Evolutionary conservation across 1,284 basidiomycete species (phyloP), one percentile per base, ranked within the genome.

Genomic region (Heterobasidion parviporum): DNA sequence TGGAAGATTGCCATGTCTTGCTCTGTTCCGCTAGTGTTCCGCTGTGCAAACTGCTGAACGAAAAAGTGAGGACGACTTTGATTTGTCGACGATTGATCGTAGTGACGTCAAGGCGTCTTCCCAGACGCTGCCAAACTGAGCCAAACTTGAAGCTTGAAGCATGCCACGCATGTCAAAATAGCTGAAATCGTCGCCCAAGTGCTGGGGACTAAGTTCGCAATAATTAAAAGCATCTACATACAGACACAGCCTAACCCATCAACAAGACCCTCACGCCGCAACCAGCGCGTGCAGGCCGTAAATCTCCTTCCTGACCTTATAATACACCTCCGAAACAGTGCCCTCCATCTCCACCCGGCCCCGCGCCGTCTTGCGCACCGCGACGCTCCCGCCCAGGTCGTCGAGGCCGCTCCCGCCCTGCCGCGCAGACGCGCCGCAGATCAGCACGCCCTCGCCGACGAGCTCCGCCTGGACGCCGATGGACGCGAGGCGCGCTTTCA

Each of bases 381-480:
- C 87, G 1, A 97, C 93, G 2, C 87, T 80, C 56, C 89, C 85
- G 52, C 82, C 83, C n/a, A 82, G 71, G 15, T 76, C 67, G 46
- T 81, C 79, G 8, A 34, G 33, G 15, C 75, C 68, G 35, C 72
- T 68, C 12, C 71, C 70, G 50, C 74, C 73, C 54, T 72, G 71
- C 62, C 76, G 79, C 26, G 78, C 77, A n/a, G 78, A 79, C 6
- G 76, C 78, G 7, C 92, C 92, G 67, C 94, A 98, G 16, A 98
- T 81, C n/a, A 98, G 77, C 7, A 96, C 88, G 75, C 95, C 95
- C 71, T 97, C 94, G 18, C 94, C 94, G 15, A 94, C 87, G 57
- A 98, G 85, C 69, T 97, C 94, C 1, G 94, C 92, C 34, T 90
- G 85, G 51, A 98, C 85, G 6, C 86, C 85, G 3, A 92, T 74